Conservation (phyloP, 768 basidiomycete genomes). For the Russula sp. region DNA sequence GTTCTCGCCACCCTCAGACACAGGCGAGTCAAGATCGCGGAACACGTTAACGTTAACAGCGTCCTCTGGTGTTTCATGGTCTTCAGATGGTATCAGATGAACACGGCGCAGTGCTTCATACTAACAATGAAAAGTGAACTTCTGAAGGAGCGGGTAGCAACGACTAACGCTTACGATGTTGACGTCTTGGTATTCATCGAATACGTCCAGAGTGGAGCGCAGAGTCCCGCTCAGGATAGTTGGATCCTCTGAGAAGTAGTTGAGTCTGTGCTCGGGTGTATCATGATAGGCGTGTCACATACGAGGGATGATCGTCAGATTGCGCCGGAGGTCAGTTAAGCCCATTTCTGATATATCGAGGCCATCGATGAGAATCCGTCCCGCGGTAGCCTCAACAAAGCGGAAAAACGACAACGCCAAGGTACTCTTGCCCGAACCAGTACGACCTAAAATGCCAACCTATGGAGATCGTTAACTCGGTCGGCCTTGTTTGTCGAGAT, state of each 20-base stretch:
- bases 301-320: conserved; percentile 76
- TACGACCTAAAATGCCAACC: conserved; percentile 71
- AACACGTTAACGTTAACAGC: conserved; percentile 71
- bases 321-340: conserved; percentile 74
- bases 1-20: conserved; percentile 86
- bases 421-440: conserved; percentile 71
- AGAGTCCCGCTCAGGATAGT: conserved; percentile 82
- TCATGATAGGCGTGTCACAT: conserved; percentile 33
- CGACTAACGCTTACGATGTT: conserved; percentile 59
- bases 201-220: conserved; percentile 79
- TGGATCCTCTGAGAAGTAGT: conserved; percentile 65
- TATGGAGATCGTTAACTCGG: conserved; percentile 33
- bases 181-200: conserved; percentile 78
- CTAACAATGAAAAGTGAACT: conserved; percentile 38
- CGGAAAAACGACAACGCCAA: conserved; percentile 84
- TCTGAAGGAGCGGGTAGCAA: conserved; percentile 1
- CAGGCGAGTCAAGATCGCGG: conserved; percentile 67
- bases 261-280: neutral
- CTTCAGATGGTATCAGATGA: conserved; percentile 65
- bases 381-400: conserved; percentile 82
- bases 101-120: conserved; percentile 83
- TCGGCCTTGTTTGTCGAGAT: neutral
- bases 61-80: conserved; percentile 46
- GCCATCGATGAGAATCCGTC: conserved; percentile 72
- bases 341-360: conserved; percentile 77